phyloP scores from a whole-genome alignment of 495 filamentous ascomycete species.

The Penicillium flavigenum region DNA sequence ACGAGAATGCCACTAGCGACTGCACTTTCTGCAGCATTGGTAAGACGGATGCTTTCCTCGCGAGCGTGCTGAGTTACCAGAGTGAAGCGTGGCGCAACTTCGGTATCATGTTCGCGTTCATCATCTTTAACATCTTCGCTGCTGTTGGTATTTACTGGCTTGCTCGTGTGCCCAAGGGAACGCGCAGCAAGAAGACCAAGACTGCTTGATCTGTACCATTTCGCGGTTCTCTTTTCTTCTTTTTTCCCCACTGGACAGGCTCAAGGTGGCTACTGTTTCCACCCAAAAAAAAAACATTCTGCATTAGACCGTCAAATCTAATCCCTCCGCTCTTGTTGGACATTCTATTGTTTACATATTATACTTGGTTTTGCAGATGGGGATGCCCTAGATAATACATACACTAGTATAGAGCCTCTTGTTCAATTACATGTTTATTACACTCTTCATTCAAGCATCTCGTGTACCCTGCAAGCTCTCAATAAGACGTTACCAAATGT shows the following conservation, averaged over 20 bases:
- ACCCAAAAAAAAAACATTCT: neutral
- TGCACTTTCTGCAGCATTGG: slow-evolving; percentile 65
- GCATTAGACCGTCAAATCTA: slow-evolving; percentile 5
- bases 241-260: neutral
- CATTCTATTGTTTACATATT: neutral
- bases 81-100: slow-evolving; percentile 70
- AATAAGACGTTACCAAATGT: neutral
- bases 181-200: slow-evolving; percentile 33
- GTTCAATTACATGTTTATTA: neutral
- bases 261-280: neutral
- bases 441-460: neutral
- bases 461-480: neutral
- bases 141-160: slow-evolving; percentile 79
- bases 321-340: neutral
- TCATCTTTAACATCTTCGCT: slow-evolving; percentile 67
- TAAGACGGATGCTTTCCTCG: slow-evolving; percentile 63
- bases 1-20: slow-evolving; percentile 47
- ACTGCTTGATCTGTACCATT: slow-evolving; percentile 5
- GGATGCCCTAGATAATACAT: neutral
- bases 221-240: slow-evolving; percentile 1
- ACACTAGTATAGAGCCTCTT: slow-evolving; percentile 8
- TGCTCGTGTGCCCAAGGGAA: slow-evolving; percentile 68
- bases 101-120: slow-evolving; percentile 63
- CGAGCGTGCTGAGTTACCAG: slow-evolving; percentile 48
- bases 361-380: slow-evolving; percentile 1